Base-by-base conservation (phyloP, 306 rosid species). In the Begonia fuchsioides region DNA sequence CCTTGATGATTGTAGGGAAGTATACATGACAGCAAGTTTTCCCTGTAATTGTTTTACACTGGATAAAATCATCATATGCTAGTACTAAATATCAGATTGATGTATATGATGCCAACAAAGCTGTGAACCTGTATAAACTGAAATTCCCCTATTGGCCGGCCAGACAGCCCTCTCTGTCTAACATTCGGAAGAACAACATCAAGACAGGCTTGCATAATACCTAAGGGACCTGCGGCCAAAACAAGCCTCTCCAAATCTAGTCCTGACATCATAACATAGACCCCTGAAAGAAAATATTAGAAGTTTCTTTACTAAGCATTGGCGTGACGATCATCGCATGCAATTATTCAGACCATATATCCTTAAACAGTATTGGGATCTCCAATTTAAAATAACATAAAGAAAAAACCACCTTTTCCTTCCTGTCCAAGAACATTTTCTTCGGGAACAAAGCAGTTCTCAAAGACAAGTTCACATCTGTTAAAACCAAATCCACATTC, bases 401-500 rank as follows among this genome's bases (percentile, higher is more conserved):
- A 59, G 59, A 55, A 65, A 52, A 26, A 3, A 26, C 35, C 35
- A 90, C 97, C 97, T 90, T 81, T 84, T 57, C 95, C 97, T 65
- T 78, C 93, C 66, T 84, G 63, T 59, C 95, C 97, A 67, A 90
- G 93, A 66, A 90, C 67, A 71, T 90, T 84, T 76, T 84, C 93
- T 38, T 79, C 77, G 18, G 97, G 95, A 60, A 90, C 94, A 71
- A 84, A 90, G 85, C 95, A 84, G 63, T 84, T 84, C 65, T 90
- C 97, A 32, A 90, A 90, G 64, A 90, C 97, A 62, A 90, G 97
- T 71, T 90, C 97, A 63, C 95, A 90, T 74, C 95, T 90, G 87
- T 58, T 19, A 45, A 62, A 55, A 72, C 44, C 64, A 76, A 49
- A 51, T 53, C 68, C 49, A 62, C 6, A 26, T 4, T 26, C 35